Conservation (phyloP, 2,329 filamentous ascomycete species). For the Ceratocystis papillata region DNA sequence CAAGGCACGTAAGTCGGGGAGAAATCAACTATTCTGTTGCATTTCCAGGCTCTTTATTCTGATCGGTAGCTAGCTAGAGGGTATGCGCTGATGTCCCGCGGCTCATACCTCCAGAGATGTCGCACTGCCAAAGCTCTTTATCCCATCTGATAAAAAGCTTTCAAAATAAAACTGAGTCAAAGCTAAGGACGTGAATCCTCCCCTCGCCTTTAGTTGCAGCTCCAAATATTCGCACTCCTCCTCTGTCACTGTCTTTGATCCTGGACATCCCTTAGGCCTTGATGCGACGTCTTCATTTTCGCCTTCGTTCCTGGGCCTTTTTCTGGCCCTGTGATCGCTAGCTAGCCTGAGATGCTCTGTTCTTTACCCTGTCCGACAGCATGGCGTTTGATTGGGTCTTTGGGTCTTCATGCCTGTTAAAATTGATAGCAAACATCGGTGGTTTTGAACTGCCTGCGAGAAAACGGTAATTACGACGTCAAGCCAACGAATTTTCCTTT, state of each 20-base stretch:
- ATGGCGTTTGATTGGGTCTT: too few species aligned
- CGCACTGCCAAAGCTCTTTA: neutral
- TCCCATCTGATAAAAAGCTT: slow-evolving; percentile 19
- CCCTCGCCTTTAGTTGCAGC: neutral
- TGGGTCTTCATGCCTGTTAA: too few species aligned
- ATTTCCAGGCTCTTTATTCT: neutral
- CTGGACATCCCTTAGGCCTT: neutral
- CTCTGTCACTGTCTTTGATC: neutral
- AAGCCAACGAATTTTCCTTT: neutral
- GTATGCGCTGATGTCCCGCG: too few species aligned
- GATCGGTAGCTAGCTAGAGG: too few species aligned
- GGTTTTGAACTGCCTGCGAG: neutral
- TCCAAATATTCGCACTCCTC: neutral
- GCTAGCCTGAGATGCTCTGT: too few species aligned
- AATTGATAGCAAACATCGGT: too few species aligned
- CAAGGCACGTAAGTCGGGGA: neutral
- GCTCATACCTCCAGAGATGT: neutral
- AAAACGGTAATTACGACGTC: neutral
- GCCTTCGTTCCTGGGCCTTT: neutral
- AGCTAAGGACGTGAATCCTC: neutral
- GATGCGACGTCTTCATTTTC: neutral
- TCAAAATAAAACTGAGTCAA: slow-evolving; percentile 8
- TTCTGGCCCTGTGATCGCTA: neutral
- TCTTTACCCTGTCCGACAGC: too few species aligned
- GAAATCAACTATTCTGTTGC: neutral